A percentile compares a stretch with the other conserved stretches of the same genome.
These are phyloP conservation scores for Lactifluus hygrophoroides DNA, from an alignment of 768 basidiomycete species.

Conservation along the genomic window DNA sequence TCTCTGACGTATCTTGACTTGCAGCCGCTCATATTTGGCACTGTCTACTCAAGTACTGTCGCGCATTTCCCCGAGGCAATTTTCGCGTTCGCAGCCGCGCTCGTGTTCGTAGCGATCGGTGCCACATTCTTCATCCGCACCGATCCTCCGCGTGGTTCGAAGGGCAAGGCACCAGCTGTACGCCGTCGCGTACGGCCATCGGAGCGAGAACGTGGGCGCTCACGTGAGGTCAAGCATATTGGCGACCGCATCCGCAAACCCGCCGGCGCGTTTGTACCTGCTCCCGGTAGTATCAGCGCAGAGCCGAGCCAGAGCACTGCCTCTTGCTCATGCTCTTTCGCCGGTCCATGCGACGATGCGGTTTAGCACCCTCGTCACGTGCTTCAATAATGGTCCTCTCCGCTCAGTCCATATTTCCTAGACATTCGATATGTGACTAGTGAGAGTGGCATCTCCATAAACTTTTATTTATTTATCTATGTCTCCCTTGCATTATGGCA, in stretches of 20 bases:
- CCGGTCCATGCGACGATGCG: neutral
- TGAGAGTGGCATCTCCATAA: neutral
- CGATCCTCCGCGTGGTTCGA: slow-evolving; percentile 6
- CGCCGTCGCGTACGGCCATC: neutral
- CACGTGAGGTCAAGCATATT: slow-evolving; percentile 17
- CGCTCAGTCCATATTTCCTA: neutral
- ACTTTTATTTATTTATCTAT: neutral
- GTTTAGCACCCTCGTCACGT: neutral
- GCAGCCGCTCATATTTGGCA: slow-evolving; percentile 63
- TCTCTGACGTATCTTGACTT: neutral
- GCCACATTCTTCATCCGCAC: slow-evolving; percentile 38
- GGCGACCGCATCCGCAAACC: slow-evolving; percentile 14
- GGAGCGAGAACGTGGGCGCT: slow-evolving; percentile 21
- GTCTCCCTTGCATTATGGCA: neutral
- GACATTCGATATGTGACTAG: neutral
- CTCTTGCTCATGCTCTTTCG: neutral
- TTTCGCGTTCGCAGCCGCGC: slow-evolving; percentile 49
- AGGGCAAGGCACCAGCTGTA: slow-evolving; percentile 16
- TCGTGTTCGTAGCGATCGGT: slow-evolving; percentile 43
- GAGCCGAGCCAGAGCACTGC: neutral
- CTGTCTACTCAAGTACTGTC: slow-evolving; percentile 58
- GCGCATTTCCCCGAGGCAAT: slow-evolving; percentile 58
- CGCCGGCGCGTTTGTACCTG: neutral
- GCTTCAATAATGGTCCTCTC: neutral
- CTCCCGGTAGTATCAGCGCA: neutral